Evolutionary conservation across 2,329 filamentous ascomycete species (phyloP).

Genomic region (Fusarium sp.): DNA sequence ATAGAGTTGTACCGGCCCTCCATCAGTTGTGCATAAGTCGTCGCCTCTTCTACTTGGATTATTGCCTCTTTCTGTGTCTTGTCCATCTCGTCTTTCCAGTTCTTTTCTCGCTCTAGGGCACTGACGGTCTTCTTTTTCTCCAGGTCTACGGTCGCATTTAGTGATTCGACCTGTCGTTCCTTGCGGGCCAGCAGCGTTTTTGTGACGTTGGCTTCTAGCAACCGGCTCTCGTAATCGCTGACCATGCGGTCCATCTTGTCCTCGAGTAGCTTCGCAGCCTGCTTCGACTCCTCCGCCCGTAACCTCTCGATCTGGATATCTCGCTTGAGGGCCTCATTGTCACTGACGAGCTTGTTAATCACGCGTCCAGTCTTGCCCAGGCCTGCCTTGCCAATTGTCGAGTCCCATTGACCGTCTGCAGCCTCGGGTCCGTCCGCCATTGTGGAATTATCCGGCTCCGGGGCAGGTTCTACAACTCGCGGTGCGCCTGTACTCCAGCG

Average conservation of each 20-base stretch:
- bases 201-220: slow-evolving; percentile 80
- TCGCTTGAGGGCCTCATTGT: slow-evolving; percentile 83
- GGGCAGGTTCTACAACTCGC: slow-evolving; percentile 51
- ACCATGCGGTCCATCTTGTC: slow-evolving; percentile 80
- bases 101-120: slow-evolving; percentile 73
- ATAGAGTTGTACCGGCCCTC: slow-evolving; percentile 80
- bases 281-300: slow-evolving; percentile 79
- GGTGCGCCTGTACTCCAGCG: slow-evolving; percentile 53
- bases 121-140: slow-evolving; percentile 75
- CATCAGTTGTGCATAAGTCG: slow-evolving; percentile 75
- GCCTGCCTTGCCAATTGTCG: slow-evolving; percentile 78
- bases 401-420: slow-evolving; percentile 69
- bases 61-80: slow-evolving; percentile 72
- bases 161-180: slow-evolving; percentile 80
- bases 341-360: slow-evolving; percentile 85
- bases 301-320: slow-evolving; percentile 78
- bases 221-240: slow-evolving; percentile 78
- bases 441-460: slow-evolving; percentile 45
- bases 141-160: slow-evolving; percentile 74
- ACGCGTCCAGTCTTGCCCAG: slow-evolving; percentile 83
- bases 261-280: slow-evolving; percentile 77
- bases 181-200: slow-evolving; percentile 80
- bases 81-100: slow-evolving; percentile 76
- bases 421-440: slow-evolving; percentile 55
- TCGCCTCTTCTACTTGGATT: slow-evolving; percentile 76